Conservation (phyloP, 73 alveolate genomes). For the Paramecium pentaurelia region DNA sequence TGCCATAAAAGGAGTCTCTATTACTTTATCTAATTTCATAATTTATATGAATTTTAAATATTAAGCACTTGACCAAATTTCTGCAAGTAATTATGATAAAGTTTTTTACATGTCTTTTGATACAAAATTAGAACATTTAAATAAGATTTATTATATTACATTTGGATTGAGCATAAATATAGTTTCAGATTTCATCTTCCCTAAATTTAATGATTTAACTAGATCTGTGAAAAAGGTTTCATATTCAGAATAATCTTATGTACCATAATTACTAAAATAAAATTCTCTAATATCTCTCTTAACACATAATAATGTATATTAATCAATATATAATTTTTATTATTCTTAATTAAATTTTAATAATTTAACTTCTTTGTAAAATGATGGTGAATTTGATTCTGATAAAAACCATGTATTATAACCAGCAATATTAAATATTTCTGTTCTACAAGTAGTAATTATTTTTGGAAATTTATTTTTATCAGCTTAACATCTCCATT, state of each 20-base stretch:
- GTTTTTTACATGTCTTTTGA: background rate
- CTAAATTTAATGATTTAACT: background rate
- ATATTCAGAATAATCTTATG: background rate
- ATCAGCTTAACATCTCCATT: constrained; percentile 3
- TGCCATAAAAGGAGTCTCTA: constrained; percentile 16
- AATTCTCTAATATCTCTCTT: background rate
- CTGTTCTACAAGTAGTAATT: background rate
- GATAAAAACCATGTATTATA: constrained; percentile 16
- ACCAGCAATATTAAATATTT: background rate
- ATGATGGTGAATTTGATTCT: background rate
- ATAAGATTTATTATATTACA: background rate
- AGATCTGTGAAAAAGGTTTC: background rate
- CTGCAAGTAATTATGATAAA: background rate
- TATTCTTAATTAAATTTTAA: background rate
- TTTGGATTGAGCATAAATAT: background rate
- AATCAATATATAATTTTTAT: background rate
- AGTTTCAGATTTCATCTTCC: background rate
- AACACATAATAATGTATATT: background rate
- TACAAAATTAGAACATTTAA: background rate
- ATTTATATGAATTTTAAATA: background rate
- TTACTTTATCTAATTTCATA: background rate
- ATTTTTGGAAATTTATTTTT: background rate
- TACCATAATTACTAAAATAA: background rate
- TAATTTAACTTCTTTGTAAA: background rate
- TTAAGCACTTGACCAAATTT: background rate